phyloP scores from a whole-genome alignment of 140 eudicot species.

The Flaveria floridana region DNA sequence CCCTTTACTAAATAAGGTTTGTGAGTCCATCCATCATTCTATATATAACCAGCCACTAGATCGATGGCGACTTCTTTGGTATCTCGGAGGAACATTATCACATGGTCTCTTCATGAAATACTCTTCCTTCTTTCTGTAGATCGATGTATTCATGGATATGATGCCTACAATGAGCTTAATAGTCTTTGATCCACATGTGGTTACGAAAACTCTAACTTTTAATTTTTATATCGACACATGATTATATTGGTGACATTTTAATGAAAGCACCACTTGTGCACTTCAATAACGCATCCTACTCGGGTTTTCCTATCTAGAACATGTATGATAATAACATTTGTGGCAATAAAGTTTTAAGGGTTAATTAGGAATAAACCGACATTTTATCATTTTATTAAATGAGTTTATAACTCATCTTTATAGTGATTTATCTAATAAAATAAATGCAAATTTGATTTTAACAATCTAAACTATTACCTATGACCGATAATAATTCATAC shows the following conservation, averaged over 20 bases:
- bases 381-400: background rate
- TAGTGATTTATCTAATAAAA: too few relatives aligned
- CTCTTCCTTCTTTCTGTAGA: too few relatives aligned
- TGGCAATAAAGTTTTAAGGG: background rate
- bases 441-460: too few relatives aligned
- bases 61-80: background rate
- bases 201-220: too few relatives aligned
- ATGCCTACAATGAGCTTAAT: too few relatives aligned
- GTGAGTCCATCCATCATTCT: background rate
- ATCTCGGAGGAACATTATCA: background rate
- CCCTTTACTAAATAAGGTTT: background rate
- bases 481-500: too few relatives aligned
- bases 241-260: background rate
- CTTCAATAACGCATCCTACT: conserved; percentile 31
- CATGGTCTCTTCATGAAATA: background rate
- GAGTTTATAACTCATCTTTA: background rate
- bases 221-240: too few relatives aligned
- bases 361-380: background rate
- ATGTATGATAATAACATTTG: conserved; percentile 16
- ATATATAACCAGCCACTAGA: background rate
- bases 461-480: too few relatives aligned
- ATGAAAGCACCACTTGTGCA: conserved; percentile 16
- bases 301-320: conserved; percentile 24
- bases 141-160: too few relatives aligned
- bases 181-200: too few relatives aligned